A percentile compares a stretch with the other conserved stretches of the same genome.
Conservation (phyloP, 2,329 filamentous ascomycete genomes). For the Chaetomium strumarium region DNA sequence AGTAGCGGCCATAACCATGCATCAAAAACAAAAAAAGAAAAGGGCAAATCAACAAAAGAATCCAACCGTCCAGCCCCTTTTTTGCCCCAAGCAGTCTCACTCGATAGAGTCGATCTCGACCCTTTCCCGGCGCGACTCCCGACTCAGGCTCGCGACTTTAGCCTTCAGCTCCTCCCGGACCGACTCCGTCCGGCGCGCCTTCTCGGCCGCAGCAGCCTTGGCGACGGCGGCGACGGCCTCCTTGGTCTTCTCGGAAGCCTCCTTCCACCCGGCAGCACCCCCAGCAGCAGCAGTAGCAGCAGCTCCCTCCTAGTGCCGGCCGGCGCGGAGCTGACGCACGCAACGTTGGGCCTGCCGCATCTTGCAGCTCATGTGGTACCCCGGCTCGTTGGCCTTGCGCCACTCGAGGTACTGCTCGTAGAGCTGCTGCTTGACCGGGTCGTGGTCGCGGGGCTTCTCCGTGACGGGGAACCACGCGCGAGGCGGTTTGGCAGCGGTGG, state of each 20-base stretch:
- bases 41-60: too few relatives aligned
- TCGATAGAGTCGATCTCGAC: not conserved
- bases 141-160: slow-evolving; percentile 16
- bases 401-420: slow-evolving; percentile 46
- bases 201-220: slow-evolving; percentile 16
- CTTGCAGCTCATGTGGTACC: slow-evolving; percentile 43
- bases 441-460: slow-evolving; percentile 36
- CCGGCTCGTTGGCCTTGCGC: slow-evolving; percentile 43
- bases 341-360: slow-evolving; percentile 35
- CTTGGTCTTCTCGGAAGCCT: slow-evolving; percentile 22
- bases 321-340: slow-evolving; percentile 16
- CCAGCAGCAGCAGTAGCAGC: not conserved
- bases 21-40: too few relatives aligned
- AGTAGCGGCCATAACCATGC: too few relatives aligned
- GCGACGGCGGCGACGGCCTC: slow-evolving; percentile 18
- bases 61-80: too few relatives aligned
- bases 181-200: slow-evolving; percentile 8
- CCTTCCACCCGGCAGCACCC: slow-evolving; percentile 15
- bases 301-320: not conserved
- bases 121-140: not conserved
- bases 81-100: not conserved
- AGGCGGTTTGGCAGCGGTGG: slow-evolving; percentile 16
- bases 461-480: slow-evolving; percentile 25
- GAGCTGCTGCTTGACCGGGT: slow-evolving; percentile 38
- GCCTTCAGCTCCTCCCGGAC: slow-evolving; percentile 18